These are phyloP conservation scores for Cadophora luteo-olivacea DNA, from an alignment of 2,329 filamentous ascomycete species.

Conservation along the genomic window DNA sequence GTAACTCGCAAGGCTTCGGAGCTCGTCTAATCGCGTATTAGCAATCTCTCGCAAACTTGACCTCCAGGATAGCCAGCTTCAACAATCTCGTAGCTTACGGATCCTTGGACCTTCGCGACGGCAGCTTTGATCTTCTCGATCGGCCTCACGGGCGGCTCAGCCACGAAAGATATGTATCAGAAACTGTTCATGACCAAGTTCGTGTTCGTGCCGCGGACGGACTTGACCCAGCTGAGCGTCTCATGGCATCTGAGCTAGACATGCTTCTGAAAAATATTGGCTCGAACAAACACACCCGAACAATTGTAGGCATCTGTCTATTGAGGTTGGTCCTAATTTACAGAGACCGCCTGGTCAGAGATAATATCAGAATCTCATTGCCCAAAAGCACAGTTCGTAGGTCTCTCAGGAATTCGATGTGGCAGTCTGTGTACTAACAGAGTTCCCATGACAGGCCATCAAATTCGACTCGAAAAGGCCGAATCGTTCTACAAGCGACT, in stretches of 20 bases:
- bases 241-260: constrained; percentile 32
- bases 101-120: constrained; percentile 30
- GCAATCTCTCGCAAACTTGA: constrained; percentile 25
- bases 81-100: constrained; percentile 34
- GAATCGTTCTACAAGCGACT: constrained; percentile 33
- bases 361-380: constrained; percentile 28
- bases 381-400: constrained; percentile 28
- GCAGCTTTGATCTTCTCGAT: constrained; percentile 28
- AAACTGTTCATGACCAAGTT: constrained; percentile 34
- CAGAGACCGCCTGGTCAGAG: constrained; percentile 30
- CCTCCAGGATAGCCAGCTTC: constrained; percentile 29
- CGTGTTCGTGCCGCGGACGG: constrained; percentile 32
- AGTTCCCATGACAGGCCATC: constrained; percentile 23
- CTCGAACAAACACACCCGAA: constrained; percentile 28
- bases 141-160: not conserved
- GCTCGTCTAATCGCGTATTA: not conserved
- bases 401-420: not conserved
- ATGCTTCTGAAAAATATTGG: constrained; percentile 25
- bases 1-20: not conserved
- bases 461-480: constrained; percentile 28
- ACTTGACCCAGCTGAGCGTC: constrained; percentile 27
- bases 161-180: constrained; percentile 28
- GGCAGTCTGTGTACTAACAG: not conserved
- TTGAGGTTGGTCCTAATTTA: constrained; percentile 33
- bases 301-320: constrained; percentile 32